Percentiles rank a stretch among this genome's conserved stretches.
Evolutionary conservation across 75 land plant species (phyloP).

Genomic region (Chamaecyparis obtusa): DNA sequence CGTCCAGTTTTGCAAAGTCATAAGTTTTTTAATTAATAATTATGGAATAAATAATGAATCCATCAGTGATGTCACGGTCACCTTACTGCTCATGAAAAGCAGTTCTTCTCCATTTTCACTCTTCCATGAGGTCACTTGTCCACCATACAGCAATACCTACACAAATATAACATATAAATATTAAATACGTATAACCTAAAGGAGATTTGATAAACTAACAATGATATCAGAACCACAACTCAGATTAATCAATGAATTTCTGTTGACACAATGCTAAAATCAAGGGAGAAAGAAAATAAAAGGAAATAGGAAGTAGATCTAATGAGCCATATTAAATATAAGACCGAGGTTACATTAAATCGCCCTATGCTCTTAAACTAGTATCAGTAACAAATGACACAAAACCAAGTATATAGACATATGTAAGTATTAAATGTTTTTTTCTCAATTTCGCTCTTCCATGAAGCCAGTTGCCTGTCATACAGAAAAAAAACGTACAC

Average conservation of each 20-base stretch:
- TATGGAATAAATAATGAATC: background rate
- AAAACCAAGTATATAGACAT: background rate
- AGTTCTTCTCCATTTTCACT: slow-evolving; percentile 69
- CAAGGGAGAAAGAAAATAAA: background rate
- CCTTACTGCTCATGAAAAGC: slow-evolving; percentile 82
- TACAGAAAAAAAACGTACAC: slow-evolving; percentile 32
- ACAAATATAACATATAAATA: background rate
- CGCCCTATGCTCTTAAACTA: background rate
- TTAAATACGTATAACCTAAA: background rate
- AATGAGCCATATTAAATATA: background rate
- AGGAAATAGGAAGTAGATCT: background rate
- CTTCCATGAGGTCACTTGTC: slow-evolving; percentile 82
- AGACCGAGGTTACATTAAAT: background rate
- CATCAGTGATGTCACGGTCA: slow-evolving; percentile 5
- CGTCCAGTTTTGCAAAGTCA: too few relatives aligned
- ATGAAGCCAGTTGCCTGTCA: slow-evolving; percentile 73
- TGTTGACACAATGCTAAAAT: background rate
- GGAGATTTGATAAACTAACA: background rate
- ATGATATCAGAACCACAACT: background rate
- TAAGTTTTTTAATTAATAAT: too few relatives aligned
- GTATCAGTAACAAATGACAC: background rate
- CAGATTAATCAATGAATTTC: background rate
- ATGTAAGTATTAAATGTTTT: slow-evolving; percentile 12
- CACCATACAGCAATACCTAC: slow-evolving; percentile 67
- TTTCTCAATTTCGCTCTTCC: slow-evolving; percentile 74